Evolutionary conservation across 352 stramenopile species (phyloP), one percentile per base, ranked within the genome.

Genomic region (Phytopythium delawarense): DNA sequence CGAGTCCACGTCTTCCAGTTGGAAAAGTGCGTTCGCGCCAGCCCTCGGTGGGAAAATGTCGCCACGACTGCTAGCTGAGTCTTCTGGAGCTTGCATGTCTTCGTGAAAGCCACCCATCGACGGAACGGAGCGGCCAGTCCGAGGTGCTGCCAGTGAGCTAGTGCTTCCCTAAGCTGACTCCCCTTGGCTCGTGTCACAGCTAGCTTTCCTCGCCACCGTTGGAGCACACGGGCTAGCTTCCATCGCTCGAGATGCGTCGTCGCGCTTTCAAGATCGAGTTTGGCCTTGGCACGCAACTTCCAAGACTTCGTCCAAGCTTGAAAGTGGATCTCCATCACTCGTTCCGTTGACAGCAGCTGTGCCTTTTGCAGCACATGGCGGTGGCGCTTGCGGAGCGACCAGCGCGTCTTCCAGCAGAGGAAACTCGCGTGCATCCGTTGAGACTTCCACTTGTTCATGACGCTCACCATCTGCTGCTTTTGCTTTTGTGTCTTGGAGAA

Each of bases 381-480:
- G 44, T 83, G 63, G 3, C 72, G 64, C 32, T 67, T 74, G 1
- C 67, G 68, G 44, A 79, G 50, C 0, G 13, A 49, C 75, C 67
- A 83, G 1, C 45, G 65, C 13, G 65, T 53, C 58, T 79, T 81
- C 75, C 75, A 83, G 2, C 44, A 57, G 9, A 69, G 57, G 23
- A 83, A 83, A 28, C 35, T 70, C 12, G 34, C 49, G 7, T 65
- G 57, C 9, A 77, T 23, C 7, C 67, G 67, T 48, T 64, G 51
- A 39, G 55, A 54, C 45, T 77, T 63, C 67, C 74, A 74, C 30
- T 46, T 72, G n/a, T 25, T 67, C 15, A 72, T 16, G 30, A 66
- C 72, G 0, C 8, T 48, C 6, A 54, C 49, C 2, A 78, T 55
- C 59, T 60, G 62, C 39, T 57, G 25, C 16, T 55, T 48, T 23